Evolutionary conservation across 1,139 yeast genomes (phyloP), one percentile per base, ranked within the genome.

Genomic region (Yamadazyma sp.): DNA sequence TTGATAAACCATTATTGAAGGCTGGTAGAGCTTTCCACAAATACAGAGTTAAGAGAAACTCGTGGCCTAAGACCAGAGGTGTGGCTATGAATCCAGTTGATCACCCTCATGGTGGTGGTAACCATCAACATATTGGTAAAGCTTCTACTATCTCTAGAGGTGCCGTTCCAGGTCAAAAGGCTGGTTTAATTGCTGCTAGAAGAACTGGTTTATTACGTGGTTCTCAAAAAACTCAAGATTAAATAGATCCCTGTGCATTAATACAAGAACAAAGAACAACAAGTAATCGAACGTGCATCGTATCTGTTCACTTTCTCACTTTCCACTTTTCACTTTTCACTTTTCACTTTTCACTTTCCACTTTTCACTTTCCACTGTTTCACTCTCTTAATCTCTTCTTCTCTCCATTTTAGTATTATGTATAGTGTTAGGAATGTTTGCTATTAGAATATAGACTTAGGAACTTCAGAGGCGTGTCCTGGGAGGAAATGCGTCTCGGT

Each of bases 81-180:
- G 96, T 88, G 70, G 96, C 96, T 73, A 87, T 87, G 96, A 87
- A 88, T 81, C 96, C 96, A 74, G 96, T 89, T 71, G 97, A 88
- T 74, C 97, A 89, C 81, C 96, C 96, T 72, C 96, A 89, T 77
- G 97, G 97, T 86, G 97, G 97, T 88, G 98, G 97, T 91, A 91
- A 91, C 96, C 97, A 91, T 79, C 97, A 91, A 83, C 98, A 91
- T 77, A 91, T 91, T 83, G 97, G 98, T 89, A 89, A 91, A 85
- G 97, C 97, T 69, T 91, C 97, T 65, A 91, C 98, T 67, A 91
- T 91, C 66, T 83, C 95, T 61, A 88, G 98, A 86, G 95, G 95
- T 74, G 97, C 97, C 62, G 98, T 91, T 72, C 80, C 98, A 67
- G 98, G 98, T 87, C 98, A 91, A 81, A 91, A 91, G 94, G 96